Base-by-base conservation (phyloP, 805 yeast genomes). In the Saitoella complicata region DNA sequence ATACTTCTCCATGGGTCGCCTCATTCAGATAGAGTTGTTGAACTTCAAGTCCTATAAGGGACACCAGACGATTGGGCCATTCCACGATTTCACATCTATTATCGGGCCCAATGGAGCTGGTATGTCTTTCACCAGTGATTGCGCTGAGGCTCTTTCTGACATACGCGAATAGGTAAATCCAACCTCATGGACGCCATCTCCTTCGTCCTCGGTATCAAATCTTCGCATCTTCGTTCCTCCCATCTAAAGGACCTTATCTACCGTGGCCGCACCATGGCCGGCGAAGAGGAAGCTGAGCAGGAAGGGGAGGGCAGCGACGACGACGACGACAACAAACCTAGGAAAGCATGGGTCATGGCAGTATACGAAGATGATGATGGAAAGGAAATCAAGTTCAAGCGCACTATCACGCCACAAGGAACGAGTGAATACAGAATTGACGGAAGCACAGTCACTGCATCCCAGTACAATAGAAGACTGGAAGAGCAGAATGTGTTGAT, bases 51-150 rank as follows among this genome's bases (percentile, higher is more conserved):
- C 96, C 0, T 91, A 91, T 58, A 69, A 73, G 45, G 96, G 94
- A 0, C 70, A 72, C 0, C 71, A 84, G 11, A 69, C 70, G 5
- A 73, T 88, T 21, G 43, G 43, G 11, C 43, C 43, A n/a, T 41
- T 41, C 36, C 21, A 34, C 7, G 94, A 91, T 2, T 81, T 91
- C 61, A 84, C 95, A 1, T 79, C 94, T 39, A 83, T 91, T 49
- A 82, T 91, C 46, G 98, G 98, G 1, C 97, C 97, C n/a, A 91
- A 91, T 68, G 98, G 98, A 33, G 81, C 96, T 0, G 98, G 21
- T 21, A 21, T 21, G 21, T 21, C 21, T 21, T 21, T 21, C 21
- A 4, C 21, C 21, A 21, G 21, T 21, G 21, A 21, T 21, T 21
- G 21, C 4, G 21, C 21, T 21, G 21, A 21, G 21, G 4, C 21